Conservation (phyloP, 2,329 filamentous ascomycete genomes). For the Clonostachys solani region DNA sequence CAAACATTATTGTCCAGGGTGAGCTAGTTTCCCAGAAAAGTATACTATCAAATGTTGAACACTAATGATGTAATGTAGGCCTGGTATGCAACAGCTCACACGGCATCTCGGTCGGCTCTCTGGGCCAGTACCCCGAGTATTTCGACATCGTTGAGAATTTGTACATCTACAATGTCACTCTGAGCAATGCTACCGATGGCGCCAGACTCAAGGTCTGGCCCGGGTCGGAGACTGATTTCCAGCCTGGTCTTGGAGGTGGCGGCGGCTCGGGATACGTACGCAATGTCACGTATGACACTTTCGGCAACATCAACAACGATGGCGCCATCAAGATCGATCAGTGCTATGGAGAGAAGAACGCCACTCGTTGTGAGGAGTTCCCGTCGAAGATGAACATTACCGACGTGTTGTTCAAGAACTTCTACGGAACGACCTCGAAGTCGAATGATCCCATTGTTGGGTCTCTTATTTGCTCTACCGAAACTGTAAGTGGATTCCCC, state of each 20-base stretch:
- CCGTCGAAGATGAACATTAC: constrained; percentile 13
- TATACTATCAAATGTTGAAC: no score
- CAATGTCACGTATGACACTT: constrained; percentile 60
- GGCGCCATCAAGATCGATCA: constrained; percentile 20
- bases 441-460: constrained; percentile 20
- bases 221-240: constrained; percentile 41
- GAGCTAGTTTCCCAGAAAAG: constrained; percentile 15
- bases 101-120: constrained; percentile 67
- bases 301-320: constrained; percentile 52
- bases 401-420: constrained; percentile 17
- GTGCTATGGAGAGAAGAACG: constrained; percentile 12
- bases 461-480: constrained; percentile 17
- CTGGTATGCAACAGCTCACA: constrained; percentile 66
- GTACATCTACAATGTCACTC: constrained; percentile 57
- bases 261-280: constrained; percentile 48
- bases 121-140: constrained; percentile 62
- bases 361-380: constrained; percentile 3
- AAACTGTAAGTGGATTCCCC: constrained; percentile 11
- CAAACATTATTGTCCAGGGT: constrained; percentile 61
- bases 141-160: constrained; percentile 68
- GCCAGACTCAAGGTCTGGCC: constrained; percentile 74
- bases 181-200: constrained; percentile 58
- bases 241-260: constrained; percentile 56
- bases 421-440: constrained; percentile 18
- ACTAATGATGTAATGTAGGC: constrained; percentile 38